phyloP scores from a whole-genome alignment of 2,329 filamentous ascomycete species.

The Aspergillus piperis region DNA sequence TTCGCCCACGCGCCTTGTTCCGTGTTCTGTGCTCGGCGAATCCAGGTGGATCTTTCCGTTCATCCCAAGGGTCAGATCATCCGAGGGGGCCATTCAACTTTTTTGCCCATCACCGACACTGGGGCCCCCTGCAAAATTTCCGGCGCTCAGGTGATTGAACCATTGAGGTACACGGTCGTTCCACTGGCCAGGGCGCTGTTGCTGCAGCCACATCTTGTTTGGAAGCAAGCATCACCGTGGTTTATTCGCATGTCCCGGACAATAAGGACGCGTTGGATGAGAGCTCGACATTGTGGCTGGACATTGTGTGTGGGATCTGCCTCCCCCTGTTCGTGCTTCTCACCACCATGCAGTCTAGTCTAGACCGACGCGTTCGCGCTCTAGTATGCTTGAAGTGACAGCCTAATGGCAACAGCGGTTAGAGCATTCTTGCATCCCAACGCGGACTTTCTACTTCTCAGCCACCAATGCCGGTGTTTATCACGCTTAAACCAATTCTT shows the following conservation, averaged over 20 bases:
- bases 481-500: not conserved
- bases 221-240: slow-evolving; percentile 1
- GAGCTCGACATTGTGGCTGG: slow-evolving; percentile 7
- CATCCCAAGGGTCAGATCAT: slow-evolving; percentile 14
- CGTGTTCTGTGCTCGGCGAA: slow-evolving; percentile 10
- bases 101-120: slow-evolving; percentile 5
- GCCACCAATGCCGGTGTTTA: not conserved
- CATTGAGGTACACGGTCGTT: slow-evolving; percentile 18
- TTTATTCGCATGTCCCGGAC: slow-evolving; percentile 11
- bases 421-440: not conserved
- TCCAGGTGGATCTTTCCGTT: slow-evolving; percentile 15
- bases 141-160: slow-evolving; percentile 21
- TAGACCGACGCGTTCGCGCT: not conserved
- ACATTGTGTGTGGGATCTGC: slow-evolving; percentile 6
- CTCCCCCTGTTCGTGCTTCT: not conserved
- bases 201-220: slow-evolving; percentile 35
- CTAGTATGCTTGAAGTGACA: not conserved
- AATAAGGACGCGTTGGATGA: slow-evolving; percentile 14
- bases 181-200: slow-evolving; percentile 17
- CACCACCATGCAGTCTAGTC: not conserved
- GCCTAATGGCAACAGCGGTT: not conserved
- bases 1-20: slow-evolving; percentile 8
- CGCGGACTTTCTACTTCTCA: not conserved
- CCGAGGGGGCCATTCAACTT: slow-evolving; percentile 15
- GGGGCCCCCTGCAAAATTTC: slow-evolving; percentile 17